Evolutionary conservation across 768 basidiomycete species (phyloP).

Genomic region (Boletus rufocinnamomeus): DNA sequence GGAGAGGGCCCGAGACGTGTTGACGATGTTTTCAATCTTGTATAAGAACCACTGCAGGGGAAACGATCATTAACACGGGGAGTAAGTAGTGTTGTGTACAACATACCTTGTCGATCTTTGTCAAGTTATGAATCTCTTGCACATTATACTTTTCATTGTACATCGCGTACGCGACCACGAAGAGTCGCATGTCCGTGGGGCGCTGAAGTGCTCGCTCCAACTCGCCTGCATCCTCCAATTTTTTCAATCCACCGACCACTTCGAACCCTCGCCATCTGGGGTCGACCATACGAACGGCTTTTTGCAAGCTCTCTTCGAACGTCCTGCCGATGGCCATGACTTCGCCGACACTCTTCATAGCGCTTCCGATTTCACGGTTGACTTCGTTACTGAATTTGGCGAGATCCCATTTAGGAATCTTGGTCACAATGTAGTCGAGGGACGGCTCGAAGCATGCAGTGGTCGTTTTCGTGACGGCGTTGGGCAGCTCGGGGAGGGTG

Average conservation of each 20-base stretch:
- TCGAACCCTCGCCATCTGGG: conserved; percentile 97
- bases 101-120: conserved; percentile 93
- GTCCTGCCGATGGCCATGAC: conserved; percentile 99
- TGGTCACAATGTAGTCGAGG: conserved; percentile 98
- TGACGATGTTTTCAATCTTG: conserved; percentile 98
- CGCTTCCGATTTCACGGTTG: conserved; percentile 90
- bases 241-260: conserved; percentile 86
- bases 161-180: conserved; percentile 98
- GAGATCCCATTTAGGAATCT: conserved; percentile 99
- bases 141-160: conserved; percentile 90
- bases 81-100: background rate
- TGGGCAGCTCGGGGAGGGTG: conserved; percentile 96
- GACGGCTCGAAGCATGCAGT: conserved; percentile 99
- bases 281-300: conserved; percentile 97
- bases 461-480: conserved; percentile 98
- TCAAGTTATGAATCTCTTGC: conserved; percentile 87
- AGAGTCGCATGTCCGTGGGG: conserved; percentile 95
- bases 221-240: conserved; percentile 65
- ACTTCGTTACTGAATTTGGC: conserved; percentile 96
- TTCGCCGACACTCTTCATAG: conserved; percentile 99
- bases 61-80: background rate
- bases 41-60: conserved; percentile 86
- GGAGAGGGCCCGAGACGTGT: conserved; percentile 76
- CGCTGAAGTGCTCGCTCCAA: conserved; percentile 74
- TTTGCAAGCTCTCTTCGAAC: conserved; percentile 97